Base-by-base conservation (phyloP, 2,329 filamentous ascomycete species). In the Cladophialophora yegresii region DNA sequence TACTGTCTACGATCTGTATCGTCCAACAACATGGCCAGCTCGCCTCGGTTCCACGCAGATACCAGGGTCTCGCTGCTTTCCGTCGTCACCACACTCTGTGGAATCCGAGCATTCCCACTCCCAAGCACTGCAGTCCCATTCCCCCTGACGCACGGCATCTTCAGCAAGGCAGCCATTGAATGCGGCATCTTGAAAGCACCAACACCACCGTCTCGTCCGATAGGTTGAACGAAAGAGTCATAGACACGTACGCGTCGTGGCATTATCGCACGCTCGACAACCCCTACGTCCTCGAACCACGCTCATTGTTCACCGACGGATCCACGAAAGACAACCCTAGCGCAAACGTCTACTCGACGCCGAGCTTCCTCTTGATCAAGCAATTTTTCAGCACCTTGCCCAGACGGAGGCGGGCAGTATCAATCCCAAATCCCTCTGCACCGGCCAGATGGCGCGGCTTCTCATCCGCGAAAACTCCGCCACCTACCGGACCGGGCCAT, bases 271-370 rank as follows among this genome's bases (percentile, higher is more conserved):
- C 47, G 26, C 9, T 32, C 28, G 36, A 43, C 2, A 30, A 43
- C 16, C 28, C 30, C 16, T 58, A 53, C 45, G 45, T 22, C 9
- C 45, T 60, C 9, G 58, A 60, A 9, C 45, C 45, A 12, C 58
- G 47, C 12, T 16, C 20, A 23, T 53, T 47, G 7, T 73, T 73
- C 5, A 73, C 58, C 22, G 54, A 60, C 47, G 28, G 26, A 7
- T 53, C 58, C 4, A 43, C 36, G 1, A 43, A 7, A 7, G 45
- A 26, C 28, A 32, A 30, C 12, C 36, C 26, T n/a, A 30, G 13
- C 13, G 55, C 55, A 13, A 58, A 49, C 40, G 5, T 54, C 22
- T 60, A 53, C 30, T 40, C 23, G 32, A 54, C 36, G 8, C 32
- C 50, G 45, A 53, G 43, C 47, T 23, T 60, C 28, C 20, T 32